Percentiles rank a stretch among this genome's conserved stretches.
phyloP scores from a whole-genome alignment of 345 rosid genomes.

The Lumnitzera littorea region DNA sequence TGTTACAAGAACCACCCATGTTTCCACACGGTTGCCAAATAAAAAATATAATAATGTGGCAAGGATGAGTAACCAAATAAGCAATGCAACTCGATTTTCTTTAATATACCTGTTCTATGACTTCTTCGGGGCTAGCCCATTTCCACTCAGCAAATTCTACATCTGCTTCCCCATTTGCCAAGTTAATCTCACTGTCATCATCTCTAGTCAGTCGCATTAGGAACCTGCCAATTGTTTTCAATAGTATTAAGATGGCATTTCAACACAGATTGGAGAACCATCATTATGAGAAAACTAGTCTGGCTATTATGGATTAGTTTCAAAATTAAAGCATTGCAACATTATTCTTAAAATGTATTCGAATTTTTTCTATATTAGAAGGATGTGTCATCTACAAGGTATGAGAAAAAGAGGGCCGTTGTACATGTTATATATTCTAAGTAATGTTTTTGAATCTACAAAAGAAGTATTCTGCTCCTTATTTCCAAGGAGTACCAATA shows the following conservation, averaged over 20 bases:
- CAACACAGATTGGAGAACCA: background rate
- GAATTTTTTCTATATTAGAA: too few species aligned
- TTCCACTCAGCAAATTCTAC: slow-evolving; percentile 96
- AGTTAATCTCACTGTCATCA: slow-evolving; percentile 66
- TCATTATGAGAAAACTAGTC: background rate
- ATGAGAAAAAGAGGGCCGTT: too few species aligned
- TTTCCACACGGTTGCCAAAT: background rate
- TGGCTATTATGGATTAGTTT: too few species aligned
- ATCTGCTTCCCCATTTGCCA: slow-evolving; percentile 67
- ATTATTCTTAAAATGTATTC: too few species aligned
- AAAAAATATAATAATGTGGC: background rate
- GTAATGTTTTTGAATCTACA: too few species aligned
- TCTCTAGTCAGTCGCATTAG: slow-evolving; percentile 70
- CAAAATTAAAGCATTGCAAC: too few species aligned
- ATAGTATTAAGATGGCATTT: background rate
- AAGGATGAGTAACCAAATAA: too few species aligned
- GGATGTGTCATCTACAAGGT: too few species aligned
- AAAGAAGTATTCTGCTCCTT: too few species aligned
- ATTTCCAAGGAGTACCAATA: too few species aligned
- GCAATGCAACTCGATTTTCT: background rate
- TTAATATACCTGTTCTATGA: slow-evolving; percentile 55
- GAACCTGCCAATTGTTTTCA: slow-evolving; percentile 43
- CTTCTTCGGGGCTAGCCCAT: slow-evolving; percentile 83
- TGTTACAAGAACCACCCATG: slow-evolving; percentile 13
- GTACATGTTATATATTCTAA: too few species aligned